A percentile compares a stretch with the other conserved stretches of the same genome.
Evolutionary conservation across 1,284 basidiomycete species (phyloP).

Genomic region (Heliocybe sulcata): DNA sequence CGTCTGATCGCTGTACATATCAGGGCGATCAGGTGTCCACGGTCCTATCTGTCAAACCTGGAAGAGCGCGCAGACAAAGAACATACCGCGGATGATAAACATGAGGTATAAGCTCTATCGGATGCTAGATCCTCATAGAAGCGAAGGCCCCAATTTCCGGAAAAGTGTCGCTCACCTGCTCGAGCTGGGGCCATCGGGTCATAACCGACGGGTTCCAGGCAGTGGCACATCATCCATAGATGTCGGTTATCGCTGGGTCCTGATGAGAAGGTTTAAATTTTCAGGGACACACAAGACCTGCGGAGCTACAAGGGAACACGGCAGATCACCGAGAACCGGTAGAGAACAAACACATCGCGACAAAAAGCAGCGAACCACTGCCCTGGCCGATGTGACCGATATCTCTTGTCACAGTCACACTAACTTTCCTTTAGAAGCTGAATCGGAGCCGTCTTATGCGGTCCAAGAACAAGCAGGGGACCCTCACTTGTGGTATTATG

Average conservation of each 20-base stretch:
- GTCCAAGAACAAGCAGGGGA: too few species aligned
- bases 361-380: neutral
- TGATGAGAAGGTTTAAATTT: neutral
- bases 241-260: neutral
- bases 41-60: neutral
- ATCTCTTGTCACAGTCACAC: neutral
- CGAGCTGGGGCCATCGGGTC: neutral
- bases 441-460: too few species aligned
- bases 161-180: constrained; percentile 64
- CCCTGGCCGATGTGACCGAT: neutral
- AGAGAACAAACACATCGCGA: neutral
- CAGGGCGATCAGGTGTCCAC: constrained; percentile 1
- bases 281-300: neutral
- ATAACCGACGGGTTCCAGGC: neutral
- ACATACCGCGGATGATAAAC: neutral
- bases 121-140: constrained; percentile 63
- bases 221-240: neutral
- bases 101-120: neutral
- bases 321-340: neutral
- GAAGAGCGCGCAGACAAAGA: neutral
- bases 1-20: neutral
- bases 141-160: constrained; percentile 90
- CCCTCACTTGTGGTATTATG: too few species aligned
- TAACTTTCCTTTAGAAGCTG: too few species aligned
- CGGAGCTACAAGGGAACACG: neutral